Evolutionary conservation across 495 filamentous ascomycete species (phyloP).

Genomic region (Aspergillus saccharolyticus): DNA sequence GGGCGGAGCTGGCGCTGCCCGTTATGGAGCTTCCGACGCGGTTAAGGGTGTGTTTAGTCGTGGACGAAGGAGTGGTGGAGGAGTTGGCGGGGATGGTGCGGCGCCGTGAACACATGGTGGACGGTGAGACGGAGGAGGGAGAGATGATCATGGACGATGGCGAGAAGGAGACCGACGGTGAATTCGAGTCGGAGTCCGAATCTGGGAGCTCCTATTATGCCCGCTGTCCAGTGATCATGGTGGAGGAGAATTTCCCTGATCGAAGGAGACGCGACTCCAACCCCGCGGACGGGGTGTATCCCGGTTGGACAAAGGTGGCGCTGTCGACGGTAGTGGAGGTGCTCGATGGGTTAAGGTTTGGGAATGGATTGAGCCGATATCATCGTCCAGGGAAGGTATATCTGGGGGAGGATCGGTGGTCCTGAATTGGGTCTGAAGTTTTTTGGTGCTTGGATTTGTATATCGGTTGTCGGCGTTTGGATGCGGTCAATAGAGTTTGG

Average conservation of each 20-base stretch:
- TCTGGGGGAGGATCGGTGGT: slow-evolving; percentile 24
- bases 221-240: slow-evolving; percentile 24
- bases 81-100: slow-evolving; percentile 10
- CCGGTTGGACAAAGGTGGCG: slow-evolving; percentile 26
- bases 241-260: slow-evolving; percentile 35
- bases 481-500: background rate
- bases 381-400: slow-evolving; percentile 25
- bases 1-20: slow-evolving; percentile 20
- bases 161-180: no score
- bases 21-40: slow-evolving; percentile 25
- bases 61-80: slow-evolving; percentile 22
- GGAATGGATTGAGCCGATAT: slow-evolving; percentile 22
- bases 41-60: slow-evolving; percentile 24
- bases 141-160: background rate
- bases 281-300: slow-evolving; percentile 17
- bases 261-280: slow-evolving; percentile 13
- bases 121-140: slow-evolving; percentile 4
- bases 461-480: background rate
- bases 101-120: background rate
- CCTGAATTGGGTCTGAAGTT: background rate
- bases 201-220: slow-evolving; percentile 4
- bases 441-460: background rate
- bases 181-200: no score
- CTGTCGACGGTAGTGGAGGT: slow-evolving; percentile 28
- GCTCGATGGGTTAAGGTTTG: slow-evolving; percentile 25